A percentile compares a stretch with the other conserved stretches of the same genome.
phyloP scores from a whole-genome alignment of 2,329 filamentous ascomycete species.

The Trichoderma sp. region DNA sequence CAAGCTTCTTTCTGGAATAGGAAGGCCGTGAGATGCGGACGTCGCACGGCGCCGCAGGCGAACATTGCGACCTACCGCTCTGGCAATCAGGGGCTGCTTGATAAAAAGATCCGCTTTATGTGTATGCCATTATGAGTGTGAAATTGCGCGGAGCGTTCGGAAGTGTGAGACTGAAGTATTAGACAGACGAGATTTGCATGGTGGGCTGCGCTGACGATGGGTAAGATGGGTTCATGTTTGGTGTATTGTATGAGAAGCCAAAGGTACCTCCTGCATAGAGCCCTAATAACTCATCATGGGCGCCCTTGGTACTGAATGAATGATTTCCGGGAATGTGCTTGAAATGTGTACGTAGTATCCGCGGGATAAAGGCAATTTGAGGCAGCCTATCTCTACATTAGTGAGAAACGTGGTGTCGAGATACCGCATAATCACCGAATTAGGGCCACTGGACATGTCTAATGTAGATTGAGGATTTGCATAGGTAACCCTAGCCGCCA shows the following conservation, averaged over 20 bases:
- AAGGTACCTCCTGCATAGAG: no score
- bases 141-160: background rate
- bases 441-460: background rate
- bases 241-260: background rate
- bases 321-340: background rate
- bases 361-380: background rate
- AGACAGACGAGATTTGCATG: background rate
- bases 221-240: background rate
- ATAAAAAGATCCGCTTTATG: background rate
- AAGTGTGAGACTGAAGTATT: background rate
- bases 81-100: background rate
- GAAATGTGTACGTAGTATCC: background rate
- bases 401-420: background rate
- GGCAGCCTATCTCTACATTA: background rate
- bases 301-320: background rate
- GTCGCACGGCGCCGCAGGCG: background rate
- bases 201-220: background rate
- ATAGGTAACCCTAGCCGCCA: background rate
- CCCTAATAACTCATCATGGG: background rate
- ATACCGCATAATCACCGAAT: background rate
- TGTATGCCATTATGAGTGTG: background rate
- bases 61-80: background rate
- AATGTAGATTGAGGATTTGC: background rate
- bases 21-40: conserved; percentile 2
- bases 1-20: conserved; percentile 12